Evolutionary conservation across 768 basidiomycete species (phyloP).

Genomic region (Tricholoma matsutake): DNA sequence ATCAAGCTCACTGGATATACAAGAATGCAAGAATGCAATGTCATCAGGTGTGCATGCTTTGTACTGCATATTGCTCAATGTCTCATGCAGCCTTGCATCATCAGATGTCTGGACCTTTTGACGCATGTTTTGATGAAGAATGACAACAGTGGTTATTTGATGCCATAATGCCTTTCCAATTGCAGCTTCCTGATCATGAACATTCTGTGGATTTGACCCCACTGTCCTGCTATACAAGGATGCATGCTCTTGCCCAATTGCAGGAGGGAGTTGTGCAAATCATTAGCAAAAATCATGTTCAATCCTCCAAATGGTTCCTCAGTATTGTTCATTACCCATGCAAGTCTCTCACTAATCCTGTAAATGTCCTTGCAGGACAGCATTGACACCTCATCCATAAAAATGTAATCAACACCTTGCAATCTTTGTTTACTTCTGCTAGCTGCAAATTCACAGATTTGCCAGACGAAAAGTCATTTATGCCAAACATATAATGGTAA

Average conservation of each 20-base stretch:
- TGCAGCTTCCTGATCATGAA: conserved; percentile 2
- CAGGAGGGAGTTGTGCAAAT: conserved; percentile 3
- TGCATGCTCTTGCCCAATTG: not conserved
- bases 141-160: conserved; percentile 28
- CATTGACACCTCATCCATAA: conserved; percentile 44
- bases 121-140: conserved; percentile 32
- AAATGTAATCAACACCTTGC: conserved; percentile 30
- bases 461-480: not conserved
- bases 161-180: conserved; percentile 25
- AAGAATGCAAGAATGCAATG: conserved; percentile 17
- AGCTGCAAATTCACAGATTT: not conserved
- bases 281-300: conserved; percentile 15
- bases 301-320: conserved; percentile 31
- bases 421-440: conserved; percentile 9
- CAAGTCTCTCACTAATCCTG: conserved; percentile 24
- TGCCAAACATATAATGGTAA: conserved; percentile 20
- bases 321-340: conserved; percentile 13
- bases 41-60: conserved; percentile 14
- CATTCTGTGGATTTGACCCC: not conserved
- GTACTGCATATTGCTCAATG: conserved; percentile 14
- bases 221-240: conserved; percentile 1
- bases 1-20: conserved; percentile 10
- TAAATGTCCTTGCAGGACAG: conserved; percentile 29
- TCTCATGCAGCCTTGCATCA: conserved; percentile 21
- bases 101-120: conserved; percentile 18